Evolutionary conservation across 306 rosid species (phyloP), one percentile per base, ranked within the genome.

Genomic region (Acacia melanoxylon): DNA sequence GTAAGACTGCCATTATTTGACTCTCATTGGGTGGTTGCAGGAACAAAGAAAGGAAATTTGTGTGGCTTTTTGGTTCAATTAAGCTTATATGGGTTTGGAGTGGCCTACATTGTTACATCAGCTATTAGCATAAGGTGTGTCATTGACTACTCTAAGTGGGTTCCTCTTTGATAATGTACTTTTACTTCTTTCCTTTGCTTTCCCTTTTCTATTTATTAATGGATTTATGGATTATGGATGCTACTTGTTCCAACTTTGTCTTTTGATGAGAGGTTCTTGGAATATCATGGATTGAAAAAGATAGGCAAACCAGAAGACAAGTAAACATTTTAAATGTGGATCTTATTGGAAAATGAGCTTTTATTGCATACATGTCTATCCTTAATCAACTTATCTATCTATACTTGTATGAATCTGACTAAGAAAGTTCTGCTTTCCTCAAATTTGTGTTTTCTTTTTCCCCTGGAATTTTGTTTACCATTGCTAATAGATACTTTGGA

Each of bases 11-110:
- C 20, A 49, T 45, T 71, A 72, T 49, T 65, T 56, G 71, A 79
- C 71, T 44, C 67, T 66, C 45, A 72, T 63, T 78, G 52, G 78
- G 65, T 82, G 83, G 69, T 75, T 82, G 35, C 81, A 81, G 92
- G 92, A 78, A 42, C 11, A 27, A 81, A 77, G 37, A 73, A 74
- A 74, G 80, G 86, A 17, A 65, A 80, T 22, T 68, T 84, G 44
- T 78, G 86, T 74, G 89, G 83, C 44, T 16, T 86, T 71, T 74
- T 87, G 67, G 90, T 85, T 59, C 78, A 82, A 7, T 29, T 86
- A 62, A 87, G 86, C 83, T 79, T 91, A 31, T 91, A 86, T 79
- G 94, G 94, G 44, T 80, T 77, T 73, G 90, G 92, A 65, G 81
- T 91, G 83, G 91, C 94, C 20, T 91, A 89, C 81, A 31, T 83